Percentiles rank a stretch among this genome's conserved stretches.
Conservation (phyloP, 441 rosid species). For the Oxalis stricta region DNA sequence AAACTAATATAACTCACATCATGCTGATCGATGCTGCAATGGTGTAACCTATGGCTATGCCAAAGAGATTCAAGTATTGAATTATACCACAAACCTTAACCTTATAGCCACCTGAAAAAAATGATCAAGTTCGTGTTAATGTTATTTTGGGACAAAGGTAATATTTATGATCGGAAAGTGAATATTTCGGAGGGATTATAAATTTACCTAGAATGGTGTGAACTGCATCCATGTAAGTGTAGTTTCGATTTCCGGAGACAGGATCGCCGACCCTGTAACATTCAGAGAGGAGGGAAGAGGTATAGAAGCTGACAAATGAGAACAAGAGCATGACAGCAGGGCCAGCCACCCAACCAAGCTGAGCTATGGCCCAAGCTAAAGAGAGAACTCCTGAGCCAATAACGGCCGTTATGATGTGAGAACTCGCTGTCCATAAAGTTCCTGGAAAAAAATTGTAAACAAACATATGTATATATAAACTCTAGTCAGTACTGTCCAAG, state of each 20-base stretch:
- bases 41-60: constrained; percentile 11
- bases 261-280: constrained; percentile 11
- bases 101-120: constrained; percentile 15
- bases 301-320: constrained; percentile 7
- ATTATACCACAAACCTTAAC: constrained; percentile 10
- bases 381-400: constrained; percentile 13
- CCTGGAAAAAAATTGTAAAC: constrained; percentile 11
- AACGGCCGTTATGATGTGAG: constrained; percentile 11
- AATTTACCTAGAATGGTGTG: constrained; percentile 9
- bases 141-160: neutral
- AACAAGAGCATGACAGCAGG: constrained; percentile 14
- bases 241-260: constrained; percentile 2
- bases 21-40: constrained; percentile 20
- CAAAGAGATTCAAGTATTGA: constrained; percentile 15
- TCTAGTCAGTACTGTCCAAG: neutral
- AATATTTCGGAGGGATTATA: neutral
- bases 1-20: constrained; percentile 10
- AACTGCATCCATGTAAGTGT: constrained; percentile 14
- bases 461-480: no score
- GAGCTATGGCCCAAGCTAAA: constrained; percentile 15
- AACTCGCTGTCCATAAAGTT: constrained; percentile 16
- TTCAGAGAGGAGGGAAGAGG: constrained; percentile 13
- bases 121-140: constrained; percentile 12
- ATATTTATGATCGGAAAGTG: neutral
- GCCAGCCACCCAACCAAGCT: constrained; percentile 22